phyloP scores from a whole-genome alignment of 306 rosid species.

The Acacia melanoxylon region DNA sequence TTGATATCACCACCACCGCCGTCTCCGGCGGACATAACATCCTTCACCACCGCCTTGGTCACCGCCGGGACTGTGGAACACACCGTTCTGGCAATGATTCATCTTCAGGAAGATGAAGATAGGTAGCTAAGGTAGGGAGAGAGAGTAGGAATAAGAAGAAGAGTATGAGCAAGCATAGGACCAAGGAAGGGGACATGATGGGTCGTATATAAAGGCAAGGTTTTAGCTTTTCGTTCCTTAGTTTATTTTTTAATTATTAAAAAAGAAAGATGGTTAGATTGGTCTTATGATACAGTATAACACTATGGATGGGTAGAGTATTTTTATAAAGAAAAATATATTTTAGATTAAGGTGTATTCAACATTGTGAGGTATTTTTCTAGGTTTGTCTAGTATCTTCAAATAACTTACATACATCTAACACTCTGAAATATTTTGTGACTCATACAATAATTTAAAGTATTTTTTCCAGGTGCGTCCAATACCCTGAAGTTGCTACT shows the following conservation, averaged over 20 bases:
- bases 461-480: too few species aligned
- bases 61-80: background rate
- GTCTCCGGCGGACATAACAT: constrained; percentile 19
- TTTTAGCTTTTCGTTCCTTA: constrained; percentile 49
- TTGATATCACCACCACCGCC: constrained; percentile 13
- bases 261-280: background rate
- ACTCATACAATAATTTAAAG: too few species aligned
- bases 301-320: background rate
- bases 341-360: background rate
- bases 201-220: constrained; percentile 81
- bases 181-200: constrained; percentile 50
- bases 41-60: background rate
- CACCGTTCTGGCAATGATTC: constrained; percentile 20
- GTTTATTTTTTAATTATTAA: background rate
- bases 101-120: constrained; percentile 37
- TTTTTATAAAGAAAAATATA: background rate
- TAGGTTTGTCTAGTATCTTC: too few species aligned
- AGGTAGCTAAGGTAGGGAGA: background rate
- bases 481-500: too few species aligned
- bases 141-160: constrained; percentile 20
- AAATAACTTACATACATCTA: too few species aligned
- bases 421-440: too few species aligned
- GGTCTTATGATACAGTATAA: background rate
- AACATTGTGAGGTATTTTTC: too few species aligned
- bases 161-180: constrained; percentile 36